Base-by-base conservation (phyloP, 768 basidiomycete species). In the Suillus brevipes region DNA sequence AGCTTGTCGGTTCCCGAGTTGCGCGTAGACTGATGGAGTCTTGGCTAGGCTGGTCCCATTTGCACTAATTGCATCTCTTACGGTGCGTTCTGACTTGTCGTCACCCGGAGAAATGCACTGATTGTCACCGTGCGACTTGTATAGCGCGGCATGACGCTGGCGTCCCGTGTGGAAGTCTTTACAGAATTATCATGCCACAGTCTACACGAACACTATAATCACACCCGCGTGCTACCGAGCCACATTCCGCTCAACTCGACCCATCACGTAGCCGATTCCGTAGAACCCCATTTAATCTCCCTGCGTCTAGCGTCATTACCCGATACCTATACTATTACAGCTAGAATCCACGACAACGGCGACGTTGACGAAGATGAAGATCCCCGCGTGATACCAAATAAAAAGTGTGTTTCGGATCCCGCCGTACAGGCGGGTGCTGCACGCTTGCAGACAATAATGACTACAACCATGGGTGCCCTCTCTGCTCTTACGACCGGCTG, bases 401-500 rank as follows among this genome's bases (percentile, higher is more conserved):
- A 74, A 63, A 74, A 68, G 3, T 85, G 84, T 65, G 67, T 81
- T 58, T 75, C 77, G 25, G 80, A 86, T 62, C 80, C 89, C 9
- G 83, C 79, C 25, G 89, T 92, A 7, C 87, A 89, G 68, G 86
- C 88, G 7, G 81, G 85, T 47, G 90, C 90, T 2, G 91, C 89
- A 28, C 82, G 81, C 63, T 83, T 92, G n/a, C 91, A 92, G 77
- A 89, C 89, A 8, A 84, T 86, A 59, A 87, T 96, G 75, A 88
- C 89, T 2, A 87, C 91, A 13, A 83, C 83, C 10, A 90, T 91
- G 87, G 94, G 92, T 60, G 73, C 86, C 8, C 81, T 97, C 47
- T 90, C 91, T 60, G 92, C 92, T 1, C 78, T 93, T 56, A 92
- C 91, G 5, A 93, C 93, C 0, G 92, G 91, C 0, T 91, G 89